Evolutionary conservation across 2,329 filamentous ascomycete genomes (phyloP).

Genomic region (Neonectria punicea): DNA sequence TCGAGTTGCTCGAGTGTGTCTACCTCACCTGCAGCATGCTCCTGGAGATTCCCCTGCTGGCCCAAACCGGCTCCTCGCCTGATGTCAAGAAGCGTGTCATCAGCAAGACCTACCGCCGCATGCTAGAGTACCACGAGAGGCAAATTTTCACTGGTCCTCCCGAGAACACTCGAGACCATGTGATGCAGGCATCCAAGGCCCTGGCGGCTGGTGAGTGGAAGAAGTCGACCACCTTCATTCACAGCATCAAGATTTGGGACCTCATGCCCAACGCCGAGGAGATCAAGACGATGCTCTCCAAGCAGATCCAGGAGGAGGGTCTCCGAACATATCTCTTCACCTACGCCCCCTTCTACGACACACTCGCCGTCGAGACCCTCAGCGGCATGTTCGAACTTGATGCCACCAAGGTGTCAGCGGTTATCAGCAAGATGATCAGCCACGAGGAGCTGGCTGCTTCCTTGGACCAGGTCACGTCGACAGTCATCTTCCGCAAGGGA

Average conservation of each 20-base stretch:
- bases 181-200: slow-evolving; percentile 99
- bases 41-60: slow-evolving; percentile 95
- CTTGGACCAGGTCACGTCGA: slow-evolving; percentile 96
- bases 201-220: slow-evolving; percentile 98
- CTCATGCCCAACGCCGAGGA: slow-evolving; percentile 91
- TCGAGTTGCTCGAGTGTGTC: slow-evolving; percentile 96
- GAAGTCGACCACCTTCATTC: slow-evolving; percentile 92
- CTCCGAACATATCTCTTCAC: slow-evolving; percentile 99
- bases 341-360: slow-evolving; percentile 99
- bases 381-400: slow-evolving; percentile 96
- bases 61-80: slow-evolving; percentile 94
- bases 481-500: slow-evolving; percentile 99
- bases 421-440: slow-evolving; percentile 99
- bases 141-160: slow-evolving; percentile 99
- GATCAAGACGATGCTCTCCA: slow-evolving; percentile 97
- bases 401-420: slow-evolving; percentile 88
- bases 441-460: slow-evolving; percentile 97
- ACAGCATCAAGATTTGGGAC: slow-evolving; percentile 99
- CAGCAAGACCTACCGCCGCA: slow-evolving; percentile 98
- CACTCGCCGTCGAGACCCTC: slow-evolving; percentile 85
- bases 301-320: slow-evolving; percentile 98
- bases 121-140: slow-evolving; percentile 99
- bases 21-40: slow-evolving; percentile 99
- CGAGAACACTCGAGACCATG: slow-evolving; percentile 98
- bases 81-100: slow-evolving; percentile 98